Evolutionary conservation across 164 flowering plant genomes (phyloP), one percentile per base, ranked within the genome.

Genomic region (Kalanchoe fedtschenkoi): DNA sequence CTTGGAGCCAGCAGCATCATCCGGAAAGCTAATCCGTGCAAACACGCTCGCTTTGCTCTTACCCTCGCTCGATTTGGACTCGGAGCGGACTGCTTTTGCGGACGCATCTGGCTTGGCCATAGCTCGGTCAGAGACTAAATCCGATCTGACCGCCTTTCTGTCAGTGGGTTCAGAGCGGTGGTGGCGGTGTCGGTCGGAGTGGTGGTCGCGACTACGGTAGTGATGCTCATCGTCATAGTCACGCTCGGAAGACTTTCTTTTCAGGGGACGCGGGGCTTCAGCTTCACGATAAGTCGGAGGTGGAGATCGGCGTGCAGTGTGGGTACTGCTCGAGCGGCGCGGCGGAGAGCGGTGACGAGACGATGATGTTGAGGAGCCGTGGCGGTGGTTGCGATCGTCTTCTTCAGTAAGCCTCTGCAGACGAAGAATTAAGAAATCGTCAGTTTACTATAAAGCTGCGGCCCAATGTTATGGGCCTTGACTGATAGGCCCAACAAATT

Each of bases 11-110:
- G 21, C 47, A 43, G 47, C 47, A 14, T 24, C 75, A 3, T 67
- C 87, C 0, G 91, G 92, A 66, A 80, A 92, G 73, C 95, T 84
- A 11, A 92, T 92, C 60, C 98, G 95, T 13, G 96, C 82, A 75
- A 92, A 92, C 0, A 92, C 98, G 57, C 96, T 92, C 0, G 63
- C 69, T 66, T 91, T 91, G 0, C 75, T 80, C 74, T 77, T 85
- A 44, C 72, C 64, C 16, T 76, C 29, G 56, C 28, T 51, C 39
- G 39, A 37, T 10, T 28, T 51, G n/a, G n/a, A n/a, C 56, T 51
- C 56, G 21, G 29, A n/a, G n/a, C n/a, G n/a, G n/a, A n/a, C n/a
- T n/a, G n/a, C n/a, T 19, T 42, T 19, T 13, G n/a, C 78, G 0
- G 57, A 67, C 0, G 61, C 67, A 0, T 68, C 30, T 9, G 35